Evolutionary conservation across 1,139 yeast species (phyloP), one percentile per base, ranked within the genome.

Genomic region (Saccharomyces hybrid): DNA sequence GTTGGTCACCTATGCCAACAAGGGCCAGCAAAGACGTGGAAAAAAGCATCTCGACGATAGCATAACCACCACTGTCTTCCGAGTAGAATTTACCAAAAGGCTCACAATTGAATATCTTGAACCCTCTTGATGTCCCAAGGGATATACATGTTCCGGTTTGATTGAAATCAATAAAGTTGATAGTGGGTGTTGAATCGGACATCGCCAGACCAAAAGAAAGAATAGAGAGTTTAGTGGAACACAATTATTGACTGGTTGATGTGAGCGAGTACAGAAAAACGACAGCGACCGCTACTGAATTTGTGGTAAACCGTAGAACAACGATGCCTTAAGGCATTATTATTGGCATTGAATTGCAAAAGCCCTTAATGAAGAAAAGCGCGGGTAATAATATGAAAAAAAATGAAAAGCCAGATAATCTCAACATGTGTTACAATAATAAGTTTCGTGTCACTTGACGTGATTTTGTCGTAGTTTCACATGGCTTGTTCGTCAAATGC

Each of bases 61-160:
- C 86, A 20, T 83, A 78, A 1, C 88, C 83, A 50, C 84, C 86
- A 55, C 67, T 70, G 57, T 75, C 67, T 58, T 78, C 78, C 25
- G 79, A 79, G 65, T 82, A 88, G 65, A 95, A 88, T 63, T 82
- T 82, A 11, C 95, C 96, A 68, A 91, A 88, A 1, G 98, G 97
- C 56, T 84, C 88, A 72, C 97, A 89, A 68, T 87, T 88, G 76
- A 83, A 91, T 52, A 93, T 86, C 62, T 82, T 82, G 71, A 88
- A 89, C n/a, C 96, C 95, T 54, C 75, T 75, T 50, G 79, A 78
- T 8, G 88, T 79, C 1, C 96, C 97, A 5, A 89, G 80, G 1
- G 97, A 89, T 30, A 91, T 78, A 68, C 97, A 91, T 56, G 90
- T 78, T 56, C 87, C 86, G 69, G 91, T 96, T 73, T 93, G 99